Percentiles rank a stretch among this genome's conserved stretches.
Evolutionary conservation across 2,329 filamentous ascomycete species (phyloP).

Genomic region (Aspergillus texensis): DNA sequence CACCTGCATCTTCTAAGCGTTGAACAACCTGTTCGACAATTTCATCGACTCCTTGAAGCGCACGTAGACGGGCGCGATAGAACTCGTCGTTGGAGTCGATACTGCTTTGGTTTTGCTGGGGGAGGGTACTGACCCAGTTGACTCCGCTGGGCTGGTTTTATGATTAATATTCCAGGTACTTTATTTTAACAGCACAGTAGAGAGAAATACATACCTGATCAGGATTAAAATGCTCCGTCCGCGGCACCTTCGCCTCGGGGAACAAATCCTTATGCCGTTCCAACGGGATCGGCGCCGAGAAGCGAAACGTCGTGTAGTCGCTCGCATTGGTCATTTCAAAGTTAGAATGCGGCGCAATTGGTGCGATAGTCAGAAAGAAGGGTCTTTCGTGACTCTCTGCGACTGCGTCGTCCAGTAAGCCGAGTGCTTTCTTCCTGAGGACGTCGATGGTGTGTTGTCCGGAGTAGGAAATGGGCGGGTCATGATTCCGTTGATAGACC

Average conservation of each 20-base stretch:
- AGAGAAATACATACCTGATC: conserved; percentile 43
- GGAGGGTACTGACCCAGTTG: conserved; percentile 47
- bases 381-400: conserved; percentile 49
- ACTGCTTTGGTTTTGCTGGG: conserved; percentile 45
- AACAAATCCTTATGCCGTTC: conserved; percentile 65
- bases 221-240: conserved; percentile 68
- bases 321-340: conserved; percentile 40
- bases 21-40: conserved; percentile 49
- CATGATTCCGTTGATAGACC: conserved; percentile 61
- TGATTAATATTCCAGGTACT: background rate
- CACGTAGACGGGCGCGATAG: conserved; percentile 49
- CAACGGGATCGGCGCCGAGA: conserved; percentile 57
- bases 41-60: conserved; percentile 56
- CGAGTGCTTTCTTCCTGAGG: conserved; percentile 57
- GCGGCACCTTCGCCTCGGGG: conserved; percentile 60
- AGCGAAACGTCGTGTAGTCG: conserved; percentile 29
- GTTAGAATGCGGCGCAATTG: conserved; percentile 66
- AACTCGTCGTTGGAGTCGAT: conserved; percentile 54
- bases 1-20: conserved; percentile 37
- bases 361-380: conserved; percentile 68
- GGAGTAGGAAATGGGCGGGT: conserved; percentile 55
- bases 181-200: too few species aligned
- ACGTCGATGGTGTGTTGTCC: conserved; percentile 61
- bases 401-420: conserved; percentile 62
- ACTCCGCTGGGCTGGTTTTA: conserved; percentile 39